A percentile compares a stretch with the other conserved stretches of the same genome.
phyloP scores from a whole-genome alignment of 108 stramenopile genomes.

The Nitzschia putrida region DNA sequence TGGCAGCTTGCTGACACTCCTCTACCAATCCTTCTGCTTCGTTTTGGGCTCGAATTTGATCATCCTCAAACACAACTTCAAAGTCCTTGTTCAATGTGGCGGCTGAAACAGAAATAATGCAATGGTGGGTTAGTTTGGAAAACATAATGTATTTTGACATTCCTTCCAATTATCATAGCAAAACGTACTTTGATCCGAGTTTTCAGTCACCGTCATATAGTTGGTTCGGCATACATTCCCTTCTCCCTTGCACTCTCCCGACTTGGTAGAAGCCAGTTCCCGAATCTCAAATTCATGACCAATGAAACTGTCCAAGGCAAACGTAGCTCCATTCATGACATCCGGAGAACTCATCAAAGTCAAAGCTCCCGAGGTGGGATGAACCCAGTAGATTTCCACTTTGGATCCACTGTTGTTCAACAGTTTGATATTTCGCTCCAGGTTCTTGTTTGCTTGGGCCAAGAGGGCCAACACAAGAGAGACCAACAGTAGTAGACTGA shows the following conservation, averaged over 20 bases:
- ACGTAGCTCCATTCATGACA: constrained; percentile 43
- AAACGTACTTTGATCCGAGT: constrained; percentile 59
- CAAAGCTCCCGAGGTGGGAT: constrained; percentile 53
- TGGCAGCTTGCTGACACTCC: constrained; percentile 48
- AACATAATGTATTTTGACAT: background rate
- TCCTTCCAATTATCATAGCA: background rate
- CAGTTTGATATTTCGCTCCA: constrained; percentile 29
- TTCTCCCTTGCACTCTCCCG: constrained; percentile 57
- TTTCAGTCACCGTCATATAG: constrained; percentile 60
- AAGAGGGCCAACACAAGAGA: background rate
- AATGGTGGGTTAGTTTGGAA: background rate
- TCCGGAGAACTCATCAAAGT: constrained; percentile 46
- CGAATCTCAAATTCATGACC: constrained; percentile 76
- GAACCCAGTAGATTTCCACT: constrained; percentile 69
- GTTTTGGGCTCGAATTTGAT: constrained; percentile 52
- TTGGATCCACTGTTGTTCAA: constrained; percentile 51
- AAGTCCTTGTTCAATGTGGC: constrained; percentile 22
- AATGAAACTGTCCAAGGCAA: constrained; percentile 65
- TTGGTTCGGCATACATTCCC: constrained; percentile 51
- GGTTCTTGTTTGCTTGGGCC: constrained; percentile 10
- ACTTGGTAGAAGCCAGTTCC: constrained; percentile 57
- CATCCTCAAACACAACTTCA: constrained; percentile 51
- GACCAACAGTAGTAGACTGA: background rate
- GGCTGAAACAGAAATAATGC: constrained; percentile 1
- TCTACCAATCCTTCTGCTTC: constrained; percentile 50